Evolutionary conservation across 164 flowering plant genomes (phyloP), one percentile per base, ranked within the genome.

Genomic region (Macadamia integrifolia): DNA sequence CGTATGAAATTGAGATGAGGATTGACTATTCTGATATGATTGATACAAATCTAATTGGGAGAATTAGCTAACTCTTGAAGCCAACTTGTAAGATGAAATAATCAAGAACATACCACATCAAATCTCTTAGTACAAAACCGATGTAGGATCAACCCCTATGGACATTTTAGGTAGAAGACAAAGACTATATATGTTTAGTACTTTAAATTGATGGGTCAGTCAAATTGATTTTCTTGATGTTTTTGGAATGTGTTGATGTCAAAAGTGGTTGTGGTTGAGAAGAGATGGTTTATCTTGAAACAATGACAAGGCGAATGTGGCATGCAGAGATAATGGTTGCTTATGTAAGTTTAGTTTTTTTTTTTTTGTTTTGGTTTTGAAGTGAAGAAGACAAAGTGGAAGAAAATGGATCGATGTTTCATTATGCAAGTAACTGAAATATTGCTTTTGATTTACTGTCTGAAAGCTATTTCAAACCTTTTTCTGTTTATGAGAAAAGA

Each of bases 391-490:
- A 60, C 65, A 65, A 62, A 65, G 70, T 55, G 32, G 62, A 23
- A 23, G 71, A 72, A 17, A 67, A 69, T 53, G 69, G 64, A 63
- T 53, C 67, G 64, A 63, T 66, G 70, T 67, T 64, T 74, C 66
- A 58, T 60, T 74, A 28, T 75, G 74, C 73, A 81, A 70, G 84
- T 72, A 77, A 81, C 75, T 75, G 74, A 77, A 75, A 62, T 70
- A 23, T 23, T 23, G 64, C 71, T 67, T 69, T 64, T 64, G 74
- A 73, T 65, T 72, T 67, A 71, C 70, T 73, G 69, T 64, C 69
- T 69, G 78, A 78, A 81, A 81, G 80, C 72, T 65, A 67, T 73
- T 65, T 59, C 70, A 76, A 76, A 81, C 75, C 80, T 72, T 76
- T 72, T 76, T 69, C 76, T 60, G 46, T 71, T 48, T 71, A 64